Evolutionary conservation across 2,329 filamentous ascomycete genomes (phyloP).

Genomic region (Gliomastix tumulicola): DNA sequence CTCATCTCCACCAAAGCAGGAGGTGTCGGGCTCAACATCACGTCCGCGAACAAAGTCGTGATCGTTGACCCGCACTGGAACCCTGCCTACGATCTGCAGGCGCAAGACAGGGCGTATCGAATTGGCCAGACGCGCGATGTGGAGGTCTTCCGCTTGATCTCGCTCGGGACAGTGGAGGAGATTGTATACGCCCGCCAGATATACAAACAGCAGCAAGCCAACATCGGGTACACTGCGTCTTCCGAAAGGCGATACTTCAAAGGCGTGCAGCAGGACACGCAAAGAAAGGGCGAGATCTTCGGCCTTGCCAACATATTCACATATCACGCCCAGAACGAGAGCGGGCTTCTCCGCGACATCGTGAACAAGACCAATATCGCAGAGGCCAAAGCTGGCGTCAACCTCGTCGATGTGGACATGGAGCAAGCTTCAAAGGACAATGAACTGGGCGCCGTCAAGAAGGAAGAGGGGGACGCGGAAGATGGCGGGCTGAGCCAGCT

Average conservation of each 20-base stretch:
- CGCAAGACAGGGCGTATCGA: constrained; percentile 91
- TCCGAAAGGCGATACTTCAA: constrained; percentile 92
- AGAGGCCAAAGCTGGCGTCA: constrained; percentile 80
- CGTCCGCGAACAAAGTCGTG: constrained; percentile 95
- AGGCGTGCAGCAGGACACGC: constrained; percentile 78
- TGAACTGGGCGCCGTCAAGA: constrained; percentile 30
- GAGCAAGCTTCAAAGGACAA: constrained; percentile 51
- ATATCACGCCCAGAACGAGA: constrained; percentile 71
- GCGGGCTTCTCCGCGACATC: constrained; percentile 82
- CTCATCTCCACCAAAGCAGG: constrained; percentile 91
- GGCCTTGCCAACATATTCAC: constrained; percentile 81
- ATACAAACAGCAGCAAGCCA: constrained; percentile 98
- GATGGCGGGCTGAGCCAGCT: constrained; percentile 68
- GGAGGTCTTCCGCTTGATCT: constrained; percentile 89
- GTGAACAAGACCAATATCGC: constrained; percentile 98
- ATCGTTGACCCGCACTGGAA: constrained; percentile 99
- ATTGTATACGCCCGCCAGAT: constrained; percentile 96
- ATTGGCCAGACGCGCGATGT: constrained; percentile 92
- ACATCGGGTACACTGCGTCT: constrained; percentile 92
- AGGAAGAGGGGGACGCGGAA: constrained; percentile 41
- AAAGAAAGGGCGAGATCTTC: constrained; percentile 89
- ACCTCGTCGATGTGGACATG: constrained; percentile 70
- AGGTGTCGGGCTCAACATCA: constrained; percentile 92
- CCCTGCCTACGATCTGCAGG: constrained; percentile 87
- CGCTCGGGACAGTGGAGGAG: constrained; percentile 89